These are phyloP conservation scores for Backusella tuberculispora DNA, from an alignment of 192 early-diverging fungal species.

Conservation along the genomic window DNA sequence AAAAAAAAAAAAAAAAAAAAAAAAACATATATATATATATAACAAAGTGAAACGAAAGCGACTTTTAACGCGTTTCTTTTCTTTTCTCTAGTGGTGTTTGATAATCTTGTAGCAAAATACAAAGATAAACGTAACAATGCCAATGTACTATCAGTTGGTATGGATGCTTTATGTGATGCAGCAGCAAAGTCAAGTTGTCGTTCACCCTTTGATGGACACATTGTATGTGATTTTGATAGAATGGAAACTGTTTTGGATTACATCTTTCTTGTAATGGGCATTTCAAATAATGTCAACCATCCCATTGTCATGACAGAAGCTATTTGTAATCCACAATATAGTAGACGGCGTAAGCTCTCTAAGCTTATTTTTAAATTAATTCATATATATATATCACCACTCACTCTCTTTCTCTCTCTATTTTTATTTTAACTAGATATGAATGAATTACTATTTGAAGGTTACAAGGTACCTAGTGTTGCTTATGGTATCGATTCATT, in stretches of 20 bases:
- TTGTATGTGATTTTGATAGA: slow-evolving; percentile 74
- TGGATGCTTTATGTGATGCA: slow-evolving; percentile 66
- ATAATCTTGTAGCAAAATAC: slow-evolving; percentile 69
- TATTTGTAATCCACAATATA: slow-evolving; percentile 73
- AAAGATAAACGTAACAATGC: slow-evolving; percentile 57
- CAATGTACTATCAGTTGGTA: slow-evolving; percentile 60
- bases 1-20: no score
- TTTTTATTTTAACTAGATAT: slow-evolving; percentile 54
- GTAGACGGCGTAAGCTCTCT: slow-evolving; percentile 64
- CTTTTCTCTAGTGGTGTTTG: slow-evolving; percentile 64
- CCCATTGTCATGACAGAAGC: slow-evolving; percentile 91
- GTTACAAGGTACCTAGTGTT: slow-evolving; percentile 76
- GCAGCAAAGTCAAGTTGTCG: slow-evolving; percentile 55
- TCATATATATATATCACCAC: neutral
- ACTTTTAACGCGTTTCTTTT: neutral
- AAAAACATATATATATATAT: no score
- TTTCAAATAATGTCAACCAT: slow-evolving; percentile 71
- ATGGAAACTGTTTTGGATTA: slow-evolving; percentile 88
- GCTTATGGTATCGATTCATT: slow-evolving; percentile 86
- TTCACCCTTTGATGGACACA: slow-evolving; percentile 66
- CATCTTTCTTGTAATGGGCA: slow-evolving; percentile 78
- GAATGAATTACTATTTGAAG: slow-evolving; percentile 89
- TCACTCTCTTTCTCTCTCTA: neutral
- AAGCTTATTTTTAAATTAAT: neutral
- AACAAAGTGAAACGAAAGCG: no score